Conservation (phyloP, 331 rosid species). For the Acacia concinna region DNA sequence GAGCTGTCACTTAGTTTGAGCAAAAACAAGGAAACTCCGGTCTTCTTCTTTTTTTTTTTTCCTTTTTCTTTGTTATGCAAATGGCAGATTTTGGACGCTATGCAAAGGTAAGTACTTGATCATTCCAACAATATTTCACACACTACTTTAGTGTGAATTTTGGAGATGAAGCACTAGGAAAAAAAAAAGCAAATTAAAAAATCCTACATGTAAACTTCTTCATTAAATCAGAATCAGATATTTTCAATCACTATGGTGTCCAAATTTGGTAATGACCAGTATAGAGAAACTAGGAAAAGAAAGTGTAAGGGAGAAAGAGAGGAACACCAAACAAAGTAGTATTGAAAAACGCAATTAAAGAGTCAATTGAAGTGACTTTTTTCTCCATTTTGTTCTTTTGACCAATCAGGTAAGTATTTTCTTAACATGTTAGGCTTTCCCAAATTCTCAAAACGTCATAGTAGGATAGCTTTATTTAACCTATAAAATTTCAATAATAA, state of each 20-base stretch:
- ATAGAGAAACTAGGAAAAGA: neutral
- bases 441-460: neutral
- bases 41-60: neutral
- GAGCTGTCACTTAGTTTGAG: neutral
- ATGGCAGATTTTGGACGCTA: neutral
- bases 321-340: neutral
- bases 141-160: neutral
- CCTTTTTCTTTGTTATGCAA: neutral
- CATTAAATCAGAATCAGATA: neutral
- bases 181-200: neutral
- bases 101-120: neutral
- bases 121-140: conserved; percentile 6
- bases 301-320: neutral
- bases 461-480: neutral
- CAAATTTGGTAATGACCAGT: neutral
- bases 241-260: neutral
- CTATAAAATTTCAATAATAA: neutral
- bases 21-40: neutral
- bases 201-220: neutral
- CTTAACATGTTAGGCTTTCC: neutral
- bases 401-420: neutral
- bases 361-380: neutral
- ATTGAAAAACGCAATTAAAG: neutral
- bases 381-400: neutral
- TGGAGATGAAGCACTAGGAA: neutral